Percentiles rank a stretch among this genome's conserved stretches.
phyloP scores from a whole-genome alignment of 2,329 filamentous ascomycete species.

The Cytospora paraplurivora region DNA sequence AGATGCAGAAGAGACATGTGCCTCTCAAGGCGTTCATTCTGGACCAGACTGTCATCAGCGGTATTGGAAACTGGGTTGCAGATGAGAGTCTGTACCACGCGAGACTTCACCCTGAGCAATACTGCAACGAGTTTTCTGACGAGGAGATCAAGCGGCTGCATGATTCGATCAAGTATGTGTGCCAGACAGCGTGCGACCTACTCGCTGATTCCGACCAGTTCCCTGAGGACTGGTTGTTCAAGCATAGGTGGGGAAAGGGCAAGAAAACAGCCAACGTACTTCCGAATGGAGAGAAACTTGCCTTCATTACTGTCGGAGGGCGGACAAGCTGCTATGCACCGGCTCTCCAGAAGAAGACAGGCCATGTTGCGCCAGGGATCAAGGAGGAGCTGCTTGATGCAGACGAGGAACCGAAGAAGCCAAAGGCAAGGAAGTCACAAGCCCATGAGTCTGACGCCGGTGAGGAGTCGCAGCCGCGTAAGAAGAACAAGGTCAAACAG shows the following conservation, averaged over 20 bases:
- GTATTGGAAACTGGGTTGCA: conserved; percentile 96
- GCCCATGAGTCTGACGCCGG: conserved; percentile 34
- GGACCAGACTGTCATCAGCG: conserved; percentile 85
- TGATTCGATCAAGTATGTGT: conserved; percentile 74
- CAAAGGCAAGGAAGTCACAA: conserved; percentile 30
- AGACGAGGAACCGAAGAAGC: conserved; percentile 31
- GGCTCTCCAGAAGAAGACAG: conserved; percentile 78
- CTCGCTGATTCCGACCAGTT: conserved; percentile 84
- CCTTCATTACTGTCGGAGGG: conserved; percentile 86
- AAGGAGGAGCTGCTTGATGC: conserved; percentile 45
- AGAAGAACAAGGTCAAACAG: conserved; percentile 35
- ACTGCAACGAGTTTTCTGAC: conserved; percentile 78
- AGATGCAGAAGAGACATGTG: conserved; percentile 75
- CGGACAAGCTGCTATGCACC: conserved; percentile 90
- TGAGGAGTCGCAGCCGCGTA: conserved; percentile 31
- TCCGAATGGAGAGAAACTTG: conserved; percentile 82
- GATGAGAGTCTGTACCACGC: conserved; percentile 94
- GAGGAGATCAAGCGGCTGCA: conserved; percentile 73
- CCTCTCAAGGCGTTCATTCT: conserved; percentile 87
- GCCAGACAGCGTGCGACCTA: conserved; percentile 73
- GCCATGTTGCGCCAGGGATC: conserved; percentile 43
- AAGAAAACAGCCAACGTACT: conserved; percentile 71
- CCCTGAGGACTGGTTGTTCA: conserved; percentile 85
- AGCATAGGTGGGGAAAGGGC: conserved; percentile 86
- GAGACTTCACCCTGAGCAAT: conserved; percentile 87